Conservation (phyloP, 768 basidiomycete genomes). For the Suillus occidentalis region DNA sequence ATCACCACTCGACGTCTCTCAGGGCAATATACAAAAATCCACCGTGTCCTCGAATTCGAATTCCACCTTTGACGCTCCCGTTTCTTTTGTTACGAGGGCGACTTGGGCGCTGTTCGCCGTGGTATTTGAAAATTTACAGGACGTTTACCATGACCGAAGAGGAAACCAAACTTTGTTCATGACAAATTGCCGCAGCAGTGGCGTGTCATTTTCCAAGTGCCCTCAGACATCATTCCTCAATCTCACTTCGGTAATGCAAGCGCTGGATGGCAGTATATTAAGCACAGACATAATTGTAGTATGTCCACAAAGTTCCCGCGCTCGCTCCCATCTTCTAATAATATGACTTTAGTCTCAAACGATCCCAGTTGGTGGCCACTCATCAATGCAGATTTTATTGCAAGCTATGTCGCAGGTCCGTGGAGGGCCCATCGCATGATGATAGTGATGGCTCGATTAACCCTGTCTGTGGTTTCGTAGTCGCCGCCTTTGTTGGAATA, state of each 20-base stretch:
- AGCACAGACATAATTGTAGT: background rate
- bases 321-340: background rate
- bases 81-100: constrained; percentile 17
- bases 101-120: too few species aligned
- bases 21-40: constrained; percentile 25
- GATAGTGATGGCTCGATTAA: background rate
- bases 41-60: constrained; percentile 20
- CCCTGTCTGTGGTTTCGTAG: background rate
- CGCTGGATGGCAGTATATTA: background rate
- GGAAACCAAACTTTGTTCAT: too few species aligned
- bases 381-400: background rate
- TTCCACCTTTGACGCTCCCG: constrained; percentile 35
- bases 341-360: background rate
- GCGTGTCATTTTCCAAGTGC: too few species aligned
- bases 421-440: background rate
- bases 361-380: background rate
- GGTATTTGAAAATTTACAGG: too few species aligned
- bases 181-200: too few species aligned
- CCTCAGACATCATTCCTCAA: too few species aligned
- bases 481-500: background rate
- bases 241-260: background rate
- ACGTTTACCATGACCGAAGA: too few species aligned
- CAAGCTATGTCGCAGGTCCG: background rate
- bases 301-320: background rate
- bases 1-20: background rate